phyloP scores from a whole-genome alignment of 2,329 filamentous ascomycete species.

The Aspergillus fumigatiaffinis region DNA sequence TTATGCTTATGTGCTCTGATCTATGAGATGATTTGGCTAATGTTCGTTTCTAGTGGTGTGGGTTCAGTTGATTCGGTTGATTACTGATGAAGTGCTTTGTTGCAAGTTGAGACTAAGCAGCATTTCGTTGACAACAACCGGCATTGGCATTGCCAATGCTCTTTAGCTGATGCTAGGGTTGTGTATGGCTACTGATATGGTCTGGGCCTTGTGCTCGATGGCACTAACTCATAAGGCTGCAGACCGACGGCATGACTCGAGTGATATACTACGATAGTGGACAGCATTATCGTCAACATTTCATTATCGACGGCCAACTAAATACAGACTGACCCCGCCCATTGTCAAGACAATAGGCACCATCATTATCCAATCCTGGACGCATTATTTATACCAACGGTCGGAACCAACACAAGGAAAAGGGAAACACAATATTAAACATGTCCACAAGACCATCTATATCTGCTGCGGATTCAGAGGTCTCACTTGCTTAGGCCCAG shows the following conservation, averaged over 20 bases:
- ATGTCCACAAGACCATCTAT: constrained; percentile 8
- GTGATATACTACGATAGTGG: too few species aligned
- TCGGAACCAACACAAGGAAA: constrained; percentile 1
- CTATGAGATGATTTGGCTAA: neutral
- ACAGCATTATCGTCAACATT: neutral
- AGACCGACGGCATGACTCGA: neutral
- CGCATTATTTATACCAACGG: constrained; percentile 1
- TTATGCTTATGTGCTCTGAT: neutral
- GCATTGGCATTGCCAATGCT: too few species aligned
- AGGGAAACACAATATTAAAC: constrained; percentile 6
- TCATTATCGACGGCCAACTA: neutral
- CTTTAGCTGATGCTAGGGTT: neutral
- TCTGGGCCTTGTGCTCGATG: neutral
- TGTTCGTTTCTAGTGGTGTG: neutral
- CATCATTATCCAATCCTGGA: constrained; percentile 6
- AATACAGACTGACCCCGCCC: constrained; percentile 2
- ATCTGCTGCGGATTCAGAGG: neutral
- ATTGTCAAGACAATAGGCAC: constrained; percentile 5
- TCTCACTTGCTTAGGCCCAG: neutral
- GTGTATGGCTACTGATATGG: neutral
- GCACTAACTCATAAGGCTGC: constrained; percentile 2
- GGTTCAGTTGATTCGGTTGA: too few species aligned
- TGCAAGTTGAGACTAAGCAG: neutral
- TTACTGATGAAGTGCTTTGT: too few species aligned
- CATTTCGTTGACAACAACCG: neutral